These are phyloP conservation scores for Ballota nigra DNA, from an alignment of 257 asterid species.

Conservation along the genomic window DNA sequence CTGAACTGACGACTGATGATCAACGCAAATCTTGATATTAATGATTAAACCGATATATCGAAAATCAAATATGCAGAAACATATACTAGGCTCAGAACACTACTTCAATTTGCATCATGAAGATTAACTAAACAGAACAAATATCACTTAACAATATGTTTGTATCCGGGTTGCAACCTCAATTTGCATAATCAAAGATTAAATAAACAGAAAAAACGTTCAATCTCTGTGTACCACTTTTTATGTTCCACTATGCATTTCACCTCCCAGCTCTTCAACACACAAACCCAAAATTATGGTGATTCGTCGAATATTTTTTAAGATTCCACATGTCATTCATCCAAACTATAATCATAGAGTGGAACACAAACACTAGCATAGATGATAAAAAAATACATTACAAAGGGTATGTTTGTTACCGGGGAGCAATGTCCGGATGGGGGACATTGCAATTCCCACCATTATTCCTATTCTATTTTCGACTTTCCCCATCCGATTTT, in stretches of 20 bases:
- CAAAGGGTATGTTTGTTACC: background rate
- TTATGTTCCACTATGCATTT: too few relatives aligned
- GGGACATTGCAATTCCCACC: background rate
- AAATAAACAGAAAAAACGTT: background rate
- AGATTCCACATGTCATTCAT: too few relatives aligned
- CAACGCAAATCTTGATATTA: background rate
- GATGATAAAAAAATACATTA: too few relatives aligned
- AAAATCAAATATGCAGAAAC: background rate
- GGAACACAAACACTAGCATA: too few relatives aligned
- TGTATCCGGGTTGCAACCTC: background rate
- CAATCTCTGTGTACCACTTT: too few relatives aligned
- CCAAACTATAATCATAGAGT: too few relatives aligned
- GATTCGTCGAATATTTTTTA: too few relatives aligned
- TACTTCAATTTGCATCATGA: background rate
- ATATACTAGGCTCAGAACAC: background rate
- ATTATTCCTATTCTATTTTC: background rate
- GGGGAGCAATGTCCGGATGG: too few relatives aligned
- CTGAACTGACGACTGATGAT: background rate
- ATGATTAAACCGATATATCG: background rate
- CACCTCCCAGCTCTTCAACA: too few relatives aligned
- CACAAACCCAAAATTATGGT: too few relatives aligned
- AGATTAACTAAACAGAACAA: background rate
- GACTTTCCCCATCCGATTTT: background rate
- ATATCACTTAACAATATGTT: background rate
- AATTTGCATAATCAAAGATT: background rate